A percentile compares a stretch with the other conserved stretches of the same genome.
Conservation (phyloP, 2,329 filamentous ascomycete genomes). For the Pseudogymnoascus sp. region DNA sequence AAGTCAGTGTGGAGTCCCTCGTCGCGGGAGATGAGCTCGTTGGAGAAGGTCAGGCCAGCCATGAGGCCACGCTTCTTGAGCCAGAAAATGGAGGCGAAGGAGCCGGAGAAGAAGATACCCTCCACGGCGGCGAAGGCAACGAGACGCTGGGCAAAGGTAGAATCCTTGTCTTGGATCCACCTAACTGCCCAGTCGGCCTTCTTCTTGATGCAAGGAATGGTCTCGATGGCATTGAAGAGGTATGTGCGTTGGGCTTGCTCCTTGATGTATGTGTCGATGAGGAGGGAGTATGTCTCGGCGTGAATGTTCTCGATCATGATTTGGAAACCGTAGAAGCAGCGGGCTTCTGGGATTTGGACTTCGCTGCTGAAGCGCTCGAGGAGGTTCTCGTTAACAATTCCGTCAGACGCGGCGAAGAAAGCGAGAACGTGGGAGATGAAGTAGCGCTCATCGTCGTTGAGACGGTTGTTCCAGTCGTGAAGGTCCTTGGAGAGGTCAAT, state of each 20-base stretch:
- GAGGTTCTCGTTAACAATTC: constrained; percentile 99
- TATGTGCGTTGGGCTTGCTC: constrained; percentile 89
- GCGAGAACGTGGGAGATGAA: constrained; percentile 98
- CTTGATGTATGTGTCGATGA: constrained; percentile 99
- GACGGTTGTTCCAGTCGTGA: constrained; percentile 97
- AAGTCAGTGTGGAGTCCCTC: constrained; percentile 99
- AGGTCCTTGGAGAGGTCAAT: constrained; percentile 98
- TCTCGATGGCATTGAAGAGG: constrained; percentile 98
- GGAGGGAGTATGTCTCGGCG: constrained; percentile 97
- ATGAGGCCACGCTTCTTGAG: constrained; percentile 99
- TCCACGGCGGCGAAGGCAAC: constrained; percentile 96
- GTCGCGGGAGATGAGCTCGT: constrained; percentile 98
- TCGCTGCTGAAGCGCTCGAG: constrained; percentile 96
- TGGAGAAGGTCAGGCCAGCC: constrained; percentile 97
- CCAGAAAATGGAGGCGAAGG: constrained; percentile 99
- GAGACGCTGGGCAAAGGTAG: constrained; percentile 89
- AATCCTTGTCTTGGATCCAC: constrained; percentile 92
- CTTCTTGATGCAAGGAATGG: constrained; percentile 95
- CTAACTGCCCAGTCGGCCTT: constrained; percentile 96
- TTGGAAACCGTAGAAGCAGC: constrained; percentile 99
- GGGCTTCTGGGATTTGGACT: constrained; percentile 94
- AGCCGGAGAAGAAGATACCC: constrained; percentile 99
- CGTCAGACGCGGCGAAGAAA: constrained; percentile 97
- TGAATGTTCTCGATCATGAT: constrained; percentile 99
- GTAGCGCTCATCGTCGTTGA: constrained; percentile 95